phyloP scores from a whole-genome alignment of 2,329 filamentous ascomycete genomes.

The Colletotrichum cordylinicola region DNA sequence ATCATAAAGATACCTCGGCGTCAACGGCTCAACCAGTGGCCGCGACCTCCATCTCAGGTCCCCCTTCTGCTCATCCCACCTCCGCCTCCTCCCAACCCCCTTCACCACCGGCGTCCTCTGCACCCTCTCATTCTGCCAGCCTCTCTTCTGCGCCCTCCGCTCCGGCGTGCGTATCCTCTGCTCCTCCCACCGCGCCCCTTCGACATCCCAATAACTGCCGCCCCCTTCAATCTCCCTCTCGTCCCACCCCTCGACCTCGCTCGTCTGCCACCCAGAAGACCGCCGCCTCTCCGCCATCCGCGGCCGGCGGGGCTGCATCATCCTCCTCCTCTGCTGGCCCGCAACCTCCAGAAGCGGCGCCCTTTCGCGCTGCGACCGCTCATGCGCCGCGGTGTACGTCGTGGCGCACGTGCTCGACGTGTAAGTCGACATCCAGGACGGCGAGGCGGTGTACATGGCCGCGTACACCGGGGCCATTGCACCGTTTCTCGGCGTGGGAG shows the following conservation, averaged over 20 bases:
- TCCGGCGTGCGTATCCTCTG: not conserved
- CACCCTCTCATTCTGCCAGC: not conserved
- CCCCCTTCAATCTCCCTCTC: not conserved
- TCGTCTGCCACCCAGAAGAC: not conserved
- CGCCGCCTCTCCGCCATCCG: not conserved
- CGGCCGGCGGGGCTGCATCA: not conserved
- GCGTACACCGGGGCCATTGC: not conserved
- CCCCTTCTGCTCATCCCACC: not conserved
- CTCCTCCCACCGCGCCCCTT: slow-evolving; percentile 13
- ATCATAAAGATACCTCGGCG: not conserved
- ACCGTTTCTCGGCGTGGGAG: not conserved
- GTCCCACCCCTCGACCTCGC: not conserved
- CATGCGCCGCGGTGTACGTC: not conserved
- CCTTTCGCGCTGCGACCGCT: not conserved
- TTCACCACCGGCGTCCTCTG: not conserved
- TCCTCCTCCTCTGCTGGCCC: not conserved
- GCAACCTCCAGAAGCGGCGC: not conserved
- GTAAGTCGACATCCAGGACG: slow-evolving; percentile 17
- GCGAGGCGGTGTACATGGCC: not conserved
- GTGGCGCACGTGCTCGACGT: slow-evolving; percentile 7
- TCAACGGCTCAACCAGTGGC: not conserved
- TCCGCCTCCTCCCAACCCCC: not conserved
- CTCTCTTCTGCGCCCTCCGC: not conserved
- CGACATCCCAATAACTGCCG: slow-evolving; percentile 5
- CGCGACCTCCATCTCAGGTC: not conserved